Evolutionary conservation across 169 alveolate species (phyloP).

Genomic region (Perkinsus marinus): DNA sequence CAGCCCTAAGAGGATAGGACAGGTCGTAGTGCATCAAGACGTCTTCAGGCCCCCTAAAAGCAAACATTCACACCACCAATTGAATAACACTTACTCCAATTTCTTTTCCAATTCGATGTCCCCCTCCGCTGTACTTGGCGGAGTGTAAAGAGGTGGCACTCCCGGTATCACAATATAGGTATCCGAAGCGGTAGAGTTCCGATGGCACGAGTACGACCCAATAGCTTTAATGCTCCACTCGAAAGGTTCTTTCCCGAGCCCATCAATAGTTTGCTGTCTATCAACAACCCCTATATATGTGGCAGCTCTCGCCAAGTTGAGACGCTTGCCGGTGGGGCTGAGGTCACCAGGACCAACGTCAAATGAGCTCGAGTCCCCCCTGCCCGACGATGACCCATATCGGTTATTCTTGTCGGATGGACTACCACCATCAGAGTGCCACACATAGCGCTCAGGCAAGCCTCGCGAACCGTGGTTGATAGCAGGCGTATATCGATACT

Average conservation of each 20-base stretch:
- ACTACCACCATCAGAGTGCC: neutral
- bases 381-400: neutral
- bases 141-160: neutral
- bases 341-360: neutral
- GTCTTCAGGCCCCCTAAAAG: neutral
- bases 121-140: neutral
- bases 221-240: neutral
- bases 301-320: neutral
- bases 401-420: neutral
- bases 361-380: neutral
- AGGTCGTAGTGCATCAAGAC: neutral
- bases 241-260: neutral
- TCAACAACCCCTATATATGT: neutral
- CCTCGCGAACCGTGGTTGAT: neutral
- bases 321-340: neutral
- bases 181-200: neutral
- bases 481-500: neutral
- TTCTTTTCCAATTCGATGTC: neutral
- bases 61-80: neutral
- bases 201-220: neutral
- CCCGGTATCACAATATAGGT: neutral
- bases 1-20: neutral
- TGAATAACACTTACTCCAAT: neutral
- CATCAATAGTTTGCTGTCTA: neutral
- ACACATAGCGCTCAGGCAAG: neutral